These are phyloP conservation scores for Diaporthe sp. DNA, from an alignment of 2,329 filamentous ascomycete species.

Conservation along the genomic window DNA sequence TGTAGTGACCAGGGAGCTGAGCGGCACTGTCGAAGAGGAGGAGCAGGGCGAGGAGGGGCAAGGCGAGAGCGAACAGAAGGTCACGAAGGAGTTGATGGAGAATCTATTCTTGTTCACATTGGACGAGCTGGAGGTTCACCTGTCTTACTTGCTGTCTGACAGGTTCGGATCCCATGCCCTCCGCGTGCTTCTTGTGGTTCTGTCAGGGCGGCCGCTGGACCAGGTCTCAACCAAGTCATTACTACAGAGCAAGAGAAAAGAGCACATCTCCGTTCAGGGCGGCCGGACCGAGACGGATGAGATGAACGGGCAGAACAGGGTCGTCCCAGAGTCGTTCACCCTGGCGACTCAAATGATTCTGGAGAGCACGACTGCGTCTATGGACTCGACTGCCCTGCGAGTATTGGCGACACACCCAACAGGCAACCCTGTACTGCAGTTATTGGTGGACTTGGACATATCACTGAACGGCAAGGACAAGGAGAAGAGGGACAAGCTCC, in stretches of 20 bases:
- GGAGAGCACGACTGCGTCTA: slow-evolving; percentile 76
- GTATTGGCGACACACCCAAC: slow-evolving; percentile 89
- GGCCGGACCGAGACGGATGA: slow-evolving; percentile 64
- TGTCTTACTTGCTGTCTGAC: slow-evolving; percentile 88
- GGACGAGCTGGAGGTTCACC: slow-evolving; percentile 87
- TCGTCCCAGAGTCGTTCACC: slow-evolving; percentile 84
- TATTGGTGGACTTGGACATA: slow-evolving; percentile 89
- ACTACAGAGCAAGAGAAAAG: slow-evolving; percentile 94
- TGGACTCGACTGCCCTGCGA: slow-evolving; percentile 85
- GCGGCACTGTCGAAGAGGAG: slow-evolving; percentile 55
- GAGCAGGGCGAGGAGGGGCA: slow-evolving; percentile 57
- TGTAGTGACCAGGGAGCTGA: slow-evolving; percentile 80
- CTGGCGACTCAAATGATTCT: slow-evolving; percentile 86
- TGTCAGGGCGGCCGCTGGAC: slow-evolving; percentile 86
- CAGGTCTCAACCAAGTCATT: slow-evolving; percentile 77
- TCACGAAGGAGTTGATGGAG: slow-evolving; percentile 77
- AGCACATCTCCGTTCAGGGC: slow-evolving; percentile 77
- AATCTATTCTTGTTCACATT: slow-evolving; percentile 85
- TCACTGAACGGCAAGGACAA: slow-evolving; percentile 77
- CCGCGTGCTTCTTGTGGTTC: slow-evolving; percentile 84
- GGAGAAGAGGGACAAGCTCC: slow-evolving; percentile 67
- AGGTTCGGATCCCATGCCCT: slow-evolving; percentile 91
- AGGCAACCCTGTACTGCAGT: slow-evolving; percentile 92
- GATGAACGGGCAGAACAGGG: slow-evolving; percentile 57
- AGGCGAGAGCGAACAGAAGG: slow-evolving; percentile 54